Percentiles rank a stretch among this genome's conserved stretches.
These are phyloP conservation scores for Neolecta irregularis DNA, from an alignment of 1,139 yeast genomes.

Conservation along the genomic window DNA sequence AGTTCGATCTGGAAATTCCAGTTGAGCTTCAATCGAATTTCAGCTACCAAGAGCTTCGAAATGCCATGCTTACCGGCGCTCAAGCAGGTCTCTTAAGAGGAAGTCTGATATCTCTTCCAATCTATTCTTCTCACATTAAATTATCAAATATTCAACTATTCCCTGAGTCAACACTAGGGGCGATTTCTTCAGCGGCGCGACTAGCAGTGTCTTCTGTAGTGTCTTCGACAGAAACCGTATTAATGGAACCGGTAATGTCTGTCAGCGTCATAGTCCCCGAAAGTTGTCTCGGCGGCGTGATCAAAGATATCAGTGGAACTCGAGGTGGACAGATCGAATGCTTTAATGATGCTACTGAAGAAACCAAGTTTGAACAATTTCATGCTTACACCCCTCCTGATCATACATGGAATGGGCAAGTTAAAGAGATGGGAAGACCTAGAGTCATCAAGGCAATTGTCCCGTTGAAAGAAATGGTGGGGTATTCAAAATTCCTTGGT, in stretches of 20 bases:
- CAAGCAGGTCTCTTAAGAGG: no score
- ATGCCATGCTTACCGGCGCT: no score
- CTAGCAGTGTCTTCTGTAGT: constrained; percentile 31
- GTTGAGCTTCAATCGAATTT: no score
- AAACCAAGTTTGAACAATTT: constrained; percentile 20
- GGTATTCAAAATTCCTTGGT: constrained; percentile 62
- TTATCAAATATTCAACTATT: no score
- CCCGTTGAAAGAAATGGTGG: constrained; percentile 81
- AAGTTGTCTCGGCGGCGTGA: constrained; percentile 64
- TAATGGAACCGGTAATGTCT: constrained; percentile 73
- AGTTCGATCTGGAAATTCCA: no score
- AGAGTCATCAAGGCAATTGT: constrained; percentile 60
- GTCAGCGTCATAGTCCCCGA: constrained; percentile 55
- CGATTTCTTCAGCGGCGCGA: constrained; percentile 34
- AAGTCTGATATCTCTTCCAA: no score
- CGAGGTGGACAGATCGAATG: constrained; percentile 51
- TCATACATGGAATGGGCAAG: constrained; percentile 27
- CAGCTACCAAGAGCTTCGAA: no score
- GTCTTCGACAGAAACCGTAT: constrained; percentile 19
- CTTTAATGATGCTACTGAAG: constrained; percentile 26
- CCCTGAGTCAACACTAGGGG: no score
- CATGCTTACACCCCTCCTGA: constrained; percentile 27
- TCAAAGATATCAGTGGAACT: constrained; percentile 61
- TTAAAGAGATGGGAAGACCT: constrained; percentile 21
- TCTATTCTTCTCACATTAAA: no score